Percentiles rank a stretch among this genome's conserved stretches.
phyloP scores from a whole-genome alignment of 495 filamentous ascomycete species.

The Penicillium arizonense region DNA sequence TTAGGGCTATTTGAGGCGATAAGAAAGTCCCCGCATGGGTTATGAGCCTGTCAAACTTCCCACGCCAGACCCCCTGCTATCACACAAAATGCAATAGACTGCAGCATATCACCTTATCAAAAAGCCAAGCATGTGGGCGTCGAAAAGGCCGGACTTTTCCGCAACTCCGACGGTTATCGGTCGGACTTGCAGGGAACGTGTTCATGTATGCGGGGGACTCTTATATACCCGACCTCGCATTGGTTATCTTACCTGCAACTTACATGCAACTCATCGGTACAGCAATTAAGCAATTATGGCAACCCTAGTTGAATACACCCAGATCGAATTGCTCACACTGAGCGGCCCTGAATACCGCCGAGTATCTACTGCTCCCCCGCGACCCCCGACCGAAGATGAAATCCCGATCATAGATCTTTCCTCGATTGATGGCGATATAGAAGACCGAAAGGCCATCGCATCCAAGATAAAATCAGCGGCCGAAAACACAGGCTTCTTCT shows the following conservation, averaged over 20 bases:
- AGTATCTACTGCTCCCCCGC: constrained; percentile 33
- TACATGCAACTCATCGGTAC: too few relatives aligned
- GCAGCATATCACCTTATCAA: not conserved
- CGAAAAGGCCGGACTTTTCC: not conserved
- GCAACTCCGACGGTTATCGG: constrained; percentile 3
- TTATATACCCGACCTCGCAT: not conserved
- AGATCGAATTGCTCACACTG: constrained; percentile 30
- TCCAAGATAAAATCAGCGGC: constrained; percentile 39
- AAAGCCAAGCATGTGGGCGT: not conserved
- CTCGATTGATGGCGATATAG: constrained; percentile 35
- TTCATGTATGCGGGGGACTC: not conserved
- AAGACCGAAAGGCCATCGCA: constrained; percentile 39
- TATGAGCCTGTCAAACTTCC: too few relatives aligned
- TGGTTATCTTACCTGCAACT: not conserved
- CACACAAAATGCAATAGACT: too few relatives aligned
- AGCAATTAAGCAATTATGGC: not conserved
- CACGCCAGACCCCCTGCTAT: too few relatives aligned
- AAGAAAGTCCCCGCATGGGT: too few relatives aligned
- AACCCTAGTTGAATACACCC: constrained; percentile 20
- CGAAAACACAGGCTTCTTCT: constrained; percentile 54
- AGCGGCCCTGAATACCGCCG: constrained; percentile 29
- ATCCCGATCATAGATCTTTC: constrained; percentile 55
- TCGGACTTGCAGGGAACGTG: not conserved
- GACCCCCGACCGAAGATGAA: constrained; percentile 41
- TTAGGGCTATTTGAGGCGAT: too few relatives aligned